Percentiles rank a stretch among this genome's conserved stretches.
phyloP scores from a whole-genome alignment of 1,284 basidiomycete genomes.

The Leccinum griseonigrum region DNA sequence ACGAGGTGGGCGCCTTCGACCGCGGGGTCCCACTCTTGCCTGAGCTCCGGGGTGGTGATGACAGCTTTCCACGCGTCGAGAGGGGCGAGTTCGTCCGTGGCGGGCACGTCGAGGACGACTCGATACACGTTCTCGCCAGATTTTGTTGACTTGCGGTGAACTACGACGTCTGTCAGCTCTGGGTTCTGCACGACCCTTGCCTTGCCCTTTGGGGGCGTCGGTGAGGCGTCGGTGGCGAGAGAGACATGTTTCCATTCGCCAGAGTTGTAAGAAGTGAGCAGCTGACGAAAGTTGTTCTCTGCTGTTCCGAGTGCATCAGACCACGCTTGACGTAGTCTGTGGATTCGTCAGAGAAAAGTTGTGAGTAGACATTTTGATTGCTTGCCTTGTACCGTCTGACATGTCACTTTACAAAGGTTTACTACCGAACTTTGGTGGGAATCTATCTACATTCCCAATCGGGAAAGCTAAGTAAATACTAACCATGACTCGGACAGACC shows the following conservation, averaged over 20 bases:
- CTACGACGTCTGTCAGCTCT: constrained; percentile 62
- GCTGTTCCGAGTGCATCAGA: constrained; percentile 65
- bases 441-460: constrained; percentile 21
- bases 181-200: constrained; percentile 47
- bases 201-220: constrained; percentile 59
- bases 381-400: constrained; percentile 34
- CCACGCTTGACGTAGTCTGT: constrained; percentile 74
- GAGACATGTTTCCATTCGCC: constrained; percentile 72
- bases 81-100: constrained; percentile 58
- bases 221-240: constrained; percentile 39
- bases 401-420: constrained; percentile 8
- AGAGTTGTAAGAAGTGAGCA: constrained; percentile 61
- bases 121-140: constrained; percentile 78
- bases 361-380: neutral
- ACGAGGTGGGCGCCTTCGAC: constrained; percentile 84
- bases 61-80: constrained; percentile 84
- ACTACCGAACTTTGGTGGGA: neutral
- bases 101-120: constrained; percentile 76
- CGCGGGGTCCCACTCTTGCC: constrained; percentile 90
- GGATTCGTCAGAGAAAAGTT: no score
- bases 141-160: constrained; percentile 65
- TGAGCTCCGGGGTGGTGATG: constrained; percentile 80
- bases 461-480: constrained; percentile 1
- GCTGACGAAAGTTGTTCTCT: constrained; percentile 66
- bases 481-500: neutral